Evolutionary conservation across 2,329 filamentous ascomycete species (phyloP), one percentile per base, ranked within the genome.

Genomic region (Fonsecaea multimorphosa): DNA sequence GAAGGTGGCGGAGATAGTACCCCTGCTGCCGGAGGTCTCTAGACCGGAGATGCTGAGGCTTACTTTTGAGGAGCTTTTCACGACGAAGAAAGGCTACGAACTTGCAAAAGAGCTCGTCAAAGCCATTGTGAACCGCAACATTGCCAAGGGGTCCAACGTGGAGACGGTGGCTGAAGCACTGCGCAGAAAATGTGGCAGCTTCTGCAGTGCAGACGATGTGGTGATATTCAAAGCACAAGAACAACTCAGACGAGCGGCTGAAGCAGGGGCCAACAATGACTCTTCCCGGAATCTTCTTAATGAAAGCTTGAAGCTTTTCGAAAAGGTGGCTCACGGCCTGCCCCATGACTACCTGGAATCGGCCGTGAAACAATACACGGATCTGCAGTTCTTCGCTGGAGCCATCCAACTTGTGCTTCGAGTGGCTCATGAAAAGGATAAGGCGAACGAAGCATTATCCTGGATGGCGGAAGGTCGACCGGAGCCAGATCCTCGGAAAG

Each of bases 191-290:
- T 99, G 95, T 72, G 96, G 95, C 68, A 97, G 91, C 78, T 99
- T 99, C 84, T 99, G 95, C 78, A 97, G 93, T 74, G 89, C 94
- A 0, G 94, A 99, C 70, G 95, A 99, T 80, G 95, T 98, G 1
- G 89, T 98, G 70, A 94, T 97, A 72, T 99, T 99, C 87, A 98
- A 97, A 79, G 95, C 95, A 0, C 94, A 98, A 76, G 95, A 99
- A 78, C 91, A 94, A 73, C 82, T 98, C 60, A 96, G 97, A 82
- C 87, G 92, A 71, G 94, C 94, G 0, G 88, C 89, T 1, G 93
- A 97, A 76, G 87, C 91, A 55, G 87, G 88, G 9, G 82, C 85
- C 3, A 92, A 93, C 73, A 88, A 88, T 3, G 94, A 93, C 71
- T 83, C 87, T 59, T 91, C 91, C 5, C 88, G 93, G 36, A 88